phyloP scores from a whole-genome alignment of 257 asterid genomes.

The Catharanthus roseus region DNA sequence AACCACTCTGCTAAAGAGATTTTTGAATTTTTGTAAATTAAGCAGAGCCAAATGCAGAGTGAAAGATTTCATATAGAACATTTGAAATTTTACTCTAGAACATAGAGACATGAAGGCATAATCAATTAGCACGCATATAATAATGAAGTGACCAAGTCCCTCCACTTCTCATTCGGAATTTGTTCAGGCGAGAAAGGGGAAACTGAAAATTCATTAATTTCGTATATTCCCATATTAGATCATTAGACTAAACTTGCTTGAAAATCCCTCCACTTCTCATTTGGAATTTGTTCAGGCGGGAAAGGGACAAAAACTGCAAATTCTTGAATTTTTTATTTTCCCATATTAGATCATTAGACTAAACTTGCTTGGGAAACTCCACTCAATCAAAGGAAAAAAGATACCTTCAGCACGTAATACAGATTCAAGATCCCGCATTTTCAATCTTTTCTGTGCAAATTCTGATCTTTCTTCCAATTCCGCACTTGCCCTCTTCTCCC shows the following conservation, averaged over 20 bases:
- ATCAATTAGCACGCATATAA: background rate
- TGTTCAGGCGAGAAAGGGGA: no score
- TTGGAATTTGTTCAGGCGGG: background rate
- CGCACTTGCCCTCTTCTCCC: conserved; percentile 25
- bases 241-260: background rate
- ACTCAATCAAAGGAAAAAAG: conserved; percentile 1
- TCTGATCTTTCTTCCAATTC: conserved; percentile 30
- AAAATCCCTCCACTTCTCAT: no score
- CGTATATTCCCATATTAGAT: background rate
- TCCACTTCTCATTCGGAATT: no score
- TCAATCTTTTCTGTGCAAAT: conserved; percentile 25
- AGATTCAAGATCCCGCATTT: conserved; percentile 36
- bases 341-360: background rate
- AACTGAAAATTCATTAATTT: background rate
- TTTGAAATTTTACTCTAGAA: no score
- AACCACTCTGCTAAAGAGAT: background rate
- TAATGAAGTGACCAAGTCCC: background rate
- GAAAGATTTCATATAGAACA: background rate
- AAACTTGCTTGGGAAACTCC: background rate
- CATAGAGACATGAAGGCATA: background rate
- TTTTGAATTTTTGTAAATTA: background rate
- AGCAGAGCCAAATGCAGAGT: background rate
- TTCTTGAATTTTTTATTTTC: background rate
- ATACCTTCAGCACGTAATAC: conserved; percentile 32
- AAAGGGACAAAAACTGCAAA: background rate